Evolutionary conservation across 2,329 filamentous ascomycete species (phyloP).

Genomic region (Helotiales sp.): DNA sequence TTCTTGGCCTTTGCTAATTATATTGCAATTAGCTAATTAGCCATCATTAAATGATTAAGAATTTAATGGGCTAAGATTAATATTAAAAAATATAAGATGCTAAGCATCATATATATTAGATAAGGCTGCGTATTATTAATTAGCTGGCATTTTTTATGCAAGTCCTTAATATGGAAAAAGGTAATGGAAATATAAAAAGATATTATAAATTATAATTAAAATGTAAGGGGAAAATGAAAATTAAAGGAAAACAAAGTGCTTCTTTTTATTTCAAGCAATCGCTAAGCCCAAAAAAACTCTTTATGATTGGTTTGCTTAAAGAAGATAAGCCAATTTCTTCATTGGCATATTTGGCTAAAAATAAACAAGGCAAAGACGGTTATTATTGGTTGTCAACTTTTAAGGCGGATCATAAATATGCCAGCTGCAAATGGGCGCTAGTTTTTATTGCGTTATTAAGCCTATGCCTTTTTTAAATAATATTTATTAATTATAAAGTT

Average conservation of each 20-base stretch:
- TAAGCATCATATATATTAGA: not conserved
- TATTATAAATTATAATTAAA: not conserved
- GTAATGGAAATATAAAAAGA: slow-evolving; percentile 1
- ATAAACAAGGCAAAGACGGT: slow-evolving; percentile 10
- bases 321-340: not conserved
- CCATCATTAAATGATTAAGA: not conserved
- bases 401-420: slow-evolving; percentile 10
- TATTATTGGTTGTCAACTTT: slow-evolving; percentile 7
- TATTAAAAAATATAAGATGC: not conserved
- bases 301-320: not conserved
- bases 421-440: slow-evolving; percentile 5
- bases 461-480: slow-evolving; percentile 2
- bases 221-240: not conserved
- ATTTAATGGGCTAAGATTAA: not conserved
- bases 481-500: slow-evolving; percentile 6
- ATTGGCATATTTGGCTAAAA: not conserved
- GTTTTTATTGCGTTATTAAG: slow-evolving; percentile 8
- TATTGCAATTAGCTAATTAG: not conserved
- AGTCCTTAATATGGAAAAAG: not conserved
- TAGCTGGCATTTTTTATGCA: slow-evolving; percentile 10
- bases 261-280: not conserved
- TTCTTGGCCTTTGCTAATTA: not conserved
- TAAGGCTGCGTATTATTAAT: not conserved
- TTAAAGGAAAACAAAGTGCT: not conserved
- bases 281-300: slow-evolving; percentile 6